These are phyloP conservation scores for Moniliophthora roreri DNA, from an alignment of 1,284 basidiomycete genomes.

Conservation along the genomic window DNA sequence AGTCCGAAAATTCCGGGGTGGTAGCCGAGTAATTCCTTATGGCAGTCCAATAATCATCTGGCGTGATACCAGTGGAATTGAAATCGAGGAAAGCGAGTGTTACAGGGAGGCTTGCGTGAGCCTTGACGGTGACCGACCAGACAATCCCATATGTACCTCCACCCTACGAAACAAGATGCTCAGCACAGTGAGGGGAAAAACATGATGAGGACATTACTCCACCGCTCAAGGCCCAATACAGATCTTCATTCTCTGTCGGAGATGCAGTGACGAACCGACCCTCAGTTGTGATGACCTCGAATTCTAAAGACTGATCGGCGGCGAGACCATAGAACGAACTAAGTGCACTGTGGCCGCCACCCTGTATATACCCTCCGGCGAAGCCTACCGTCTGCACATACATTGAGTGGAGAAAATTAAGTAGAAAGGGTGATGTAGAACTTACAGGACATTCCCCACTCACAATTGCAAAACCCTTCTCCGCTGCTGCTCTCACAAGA, in stretches of 20 bases:
- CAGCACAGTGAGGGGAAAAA: not conserved
- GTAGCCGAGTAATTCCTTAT: constrained; percentile 12
- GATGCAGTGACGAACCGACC: constrained; percentile 19
- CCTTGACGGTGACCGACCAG: constrained; percentile 20
- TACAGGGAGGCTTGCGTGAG: constrained; percentile 15
- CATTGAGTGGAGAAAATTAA: not conserved
- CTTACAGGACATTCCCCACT: constrained; percentile 26
- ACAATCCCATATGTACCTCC: constrained; percentile 20
- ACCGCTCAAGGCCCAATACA: constrained; percentile 21
- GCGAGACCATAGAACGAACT: constrained; percentile 20
- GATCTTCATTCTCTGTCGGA: constrained; percentile 16
- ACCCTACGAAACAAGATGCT: constrained; percentile 12
- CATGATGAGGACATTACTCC: constrained; percentile 15
- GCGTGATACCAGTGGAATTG: constrained; percentile 9
- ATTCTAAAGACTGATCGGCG: constrained; percentile 23
- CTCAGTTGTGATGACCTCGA: constrained; percentile 21
- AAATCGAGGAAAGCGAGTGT: constrained; percentile 12
- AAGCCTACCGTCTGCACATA: constrained; percentile 22
- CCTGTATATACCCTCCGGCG: constrained; percentile 27
- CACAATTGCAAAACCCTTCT: constrained; percentile 18
- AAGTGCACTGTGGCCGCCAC: constrained; percentile 20
- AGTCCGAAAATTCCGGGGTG: constrained; percentile 8
- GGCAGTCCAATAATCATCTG: constrained; percentile 16
- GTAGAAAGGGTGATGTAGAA: not conserved
- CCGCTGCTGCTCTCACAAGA: constrained; percentile 15